Percentiles rank a stretch among this genome's conserved stretches.
Evolutionary conservation across 768 basidiomycete species (phyloP).

Genomic region (Trametes cingulata): DNA sequence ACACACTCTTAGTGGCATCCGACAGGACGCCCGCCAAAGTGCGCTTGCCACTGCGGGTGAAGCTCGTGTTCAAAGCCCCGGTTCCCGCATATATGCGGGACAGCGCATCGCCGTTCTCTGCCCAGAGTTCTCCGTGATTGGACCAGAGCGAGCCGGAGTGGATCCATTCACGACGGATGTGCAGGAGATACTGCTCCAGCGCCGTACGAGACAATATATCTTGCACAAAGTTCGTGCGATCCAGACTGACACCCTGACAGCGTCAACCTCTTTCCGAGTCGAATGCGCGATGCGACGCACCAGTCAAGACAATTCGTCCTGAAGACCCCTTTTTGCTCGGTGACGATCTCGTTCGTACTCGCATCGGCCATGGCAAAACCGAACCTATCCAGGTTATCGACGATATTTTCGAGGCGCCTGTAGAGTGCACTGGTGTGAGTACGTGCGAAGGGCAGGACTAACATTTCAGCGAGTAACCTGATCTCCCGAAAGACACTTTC

Average conservation of each 20-base stretch:
- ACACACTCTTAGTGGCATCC: constrained; percentile 95
- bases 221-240: constrained; percentile 96
- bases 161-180: constrained; percentile 78
- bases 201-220: constrained; percentile 87
- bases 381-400: constrained; percentile 70
- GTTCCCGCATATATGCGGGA: constrained; percentile 95
- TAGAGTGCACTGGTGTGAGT: not conserved
- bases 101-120: constrained; percentile 92
- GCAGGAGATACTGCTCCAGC: constrained; percentile 78
- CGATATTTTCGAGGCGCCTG: constrained; percentile 62
- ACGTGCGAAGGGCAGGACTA: not conserved
- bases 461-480: constrained; percentile 40
- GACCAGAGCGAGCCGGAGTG: constrained; percentile 73
- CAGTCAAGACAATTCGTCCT: constrained; percentile 96
- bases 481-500: constrained; percentile 82
- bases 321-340: constrained; percentile 90
- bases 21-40: constrained; percentile 91
- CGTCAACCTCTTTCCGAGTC: no score
- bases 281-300: constrained; percentile 39
- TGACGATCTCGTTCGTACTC: constrained; percentile 66
- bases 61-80: constrained; percentile 92
- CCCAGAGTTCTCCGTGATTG: constrained; percentile 93
- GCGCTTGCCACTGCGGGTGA: constrained; percentile 92
- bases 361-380: constrained; percentile 85
- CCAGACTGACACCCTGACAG: constrained; percentile 56